Conservation (phyloP, 768 basidiomycete genomes). For the Sporobolomyces phaffii region DNA sequence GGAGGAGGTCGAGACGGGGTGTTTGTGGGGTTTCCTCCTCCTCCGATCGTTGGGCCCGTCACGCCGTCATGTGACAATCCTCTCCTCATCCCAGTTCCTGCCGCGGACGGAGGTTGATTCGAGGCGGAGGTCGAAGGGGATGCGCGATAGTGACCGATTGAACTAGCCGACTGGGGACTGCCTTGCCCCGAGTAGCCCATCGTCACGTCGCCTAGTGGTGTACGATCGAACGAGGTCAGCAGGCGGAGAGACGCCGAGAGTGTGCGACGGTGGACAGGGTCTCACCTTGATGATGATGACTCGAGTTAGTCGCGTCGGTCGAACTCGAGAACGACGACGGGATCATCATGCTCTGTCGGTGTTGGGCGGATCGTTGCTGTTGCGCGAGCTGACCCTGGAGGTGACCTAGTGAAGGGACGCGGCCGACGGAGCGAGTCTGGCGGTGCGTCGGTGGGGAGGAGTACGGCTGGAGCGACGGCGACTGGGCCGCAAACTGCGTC, state of each 20-base stretch:
- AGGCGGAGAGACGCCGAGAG: neutral
- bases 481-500: too few relatives aligned
- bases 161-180: neutral
- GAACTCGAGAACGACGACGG: neutral
- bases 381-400: neutral
- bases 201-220: neutral
- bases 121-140: neutral
- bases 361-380: too few relatives aligned
- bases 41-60: neutral
- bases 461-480: neutral
- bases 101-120: neutral
- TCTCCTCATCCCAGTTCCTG: neutral
- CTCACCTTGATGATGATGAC: neutral
- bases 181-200: conserved; percentile 27
- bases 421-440: conserved; percentile 22
- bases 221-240: neutral
- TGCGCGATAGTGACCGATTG: neutral
- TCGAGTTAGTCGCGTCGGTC: neutral
- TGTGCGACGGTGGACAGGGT: too few relatives aligned
- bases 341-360: neutral
- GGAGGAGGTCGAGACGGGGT: neutral
- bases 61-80: conserved; percentile 1
- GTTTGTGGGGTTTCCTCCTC: neutral
- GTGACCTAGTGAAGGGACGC: neutral
- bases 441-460: neutral